These are phyloP conservation scores for Cerioporus squamosus DNA, from an alignment of 1,284 basidiomycete species.

Conservation along the genomic window DNA sequence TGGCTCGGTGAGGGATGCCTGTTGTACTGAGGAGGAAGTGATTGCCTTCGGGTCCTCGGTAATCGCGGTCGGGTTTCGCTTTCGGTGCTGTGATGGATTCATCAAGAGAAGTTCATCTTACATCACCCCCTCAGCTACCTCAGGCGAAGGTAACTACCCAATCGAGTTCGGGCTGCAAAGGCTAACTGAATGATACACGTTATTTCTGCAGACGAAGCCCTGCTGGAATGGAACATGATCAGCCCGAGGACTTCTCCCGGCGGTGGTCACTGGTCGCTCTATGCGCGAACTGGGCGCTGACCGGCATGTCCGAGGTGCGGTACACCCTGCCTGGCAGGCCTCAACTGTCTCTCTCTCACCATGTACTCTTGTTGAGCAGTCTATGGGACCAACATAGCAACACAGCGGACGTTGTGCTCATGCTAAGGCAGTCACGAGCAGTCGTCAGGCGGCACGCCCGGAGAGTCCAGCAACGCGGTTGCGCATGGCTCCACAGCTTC, in stretches of 20 bases:
- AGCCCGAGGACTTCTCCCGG: neutral
- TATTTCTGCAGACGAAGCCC: neutral
- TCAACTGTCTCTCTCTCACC: neutral
- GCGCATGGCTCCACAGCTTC: constrained; percentile 14
- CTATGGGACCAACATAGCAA: neutral
- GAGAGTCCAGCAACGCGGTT: neutral
- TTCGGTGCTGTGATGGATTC: no score
- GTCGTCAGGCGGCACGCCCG: constrained; percentile 4
- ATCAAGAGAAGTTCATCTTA: neutral
- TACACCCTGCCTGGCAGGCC: neutral
- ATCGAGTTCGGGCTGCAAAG: neutral
- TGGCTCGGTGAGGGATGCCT: no score
- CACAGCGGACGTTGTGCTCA: neutral
- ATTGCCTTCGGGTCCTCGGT: no score
- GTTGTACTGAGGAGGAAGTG: no score
- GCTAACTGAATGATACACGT: neutral
- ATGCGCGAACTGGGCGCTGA: neutral
- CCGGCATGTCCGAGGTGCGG: no score
- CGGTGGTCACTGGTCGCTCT: neutral
- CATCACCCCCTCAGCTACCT: neutral
- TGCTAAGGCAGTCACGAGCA: constrained; percentile 4
- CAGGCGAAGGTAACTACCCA: neutral
- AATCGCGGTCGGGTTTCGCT: no score
- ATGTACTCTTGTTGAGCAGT: neutral
- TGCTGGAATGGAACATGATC: neutral